phyloP scores from a whole-genome alignment of 768 basidiomycete genomes.

The Kwoniella dejecticola region DNA sequence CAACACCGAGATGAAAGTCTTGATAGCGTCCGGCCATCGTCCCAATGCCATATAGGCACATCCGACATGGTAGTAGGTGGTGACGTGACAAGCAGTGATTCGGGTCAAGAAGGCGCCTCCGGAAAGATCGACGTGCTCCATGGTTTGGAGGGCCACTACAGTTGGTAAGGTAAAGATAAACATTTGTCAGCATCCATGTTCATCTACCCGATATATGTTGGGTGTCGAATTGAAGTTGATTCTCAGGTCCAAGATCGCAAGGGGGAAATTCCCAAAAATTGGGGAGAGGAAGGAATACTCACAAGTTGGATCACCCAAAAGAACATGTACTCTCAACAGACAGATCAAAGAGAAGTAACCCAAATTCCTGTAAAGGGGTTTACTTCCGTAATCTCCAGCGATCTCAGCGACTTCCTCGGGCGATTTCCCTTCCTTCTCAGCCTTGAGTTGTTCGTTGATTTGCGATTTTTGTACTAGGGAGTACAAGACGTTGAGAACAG shows the following conservation, averaged over 20 bases:
- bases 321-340: slow-evolving; percentile 88
- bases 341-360: slow-evolving; percentile 97
- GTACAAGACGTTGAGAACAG: slow-evolving; percentile 96
- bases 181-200: too few relatives aligned
- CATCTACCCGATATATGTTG: too few relatives aligned
- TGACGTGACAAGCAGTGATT: slow-evolving; percentile 93
- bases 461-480: slow-evolving; percentile 96
- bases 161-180: background rate
- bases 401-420: slow-evolving; percentile 84
- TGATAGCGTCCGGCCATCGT: slow-evolving; percentile 92
- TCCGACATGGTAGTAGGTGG: slow-evolving; percentile 62
- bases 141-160: slow-evolving; percentile 87
- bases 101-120: slow-evolving; percentile 91
- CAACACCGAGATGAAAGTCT: slow-evolving; percentile 85
- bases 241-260: too few relatives aligned
- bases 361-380: slow-evolving; percentile 87
- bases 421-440: slow-evolving; percentile 75
- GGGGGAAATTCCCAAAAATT: too few relatives aligned
- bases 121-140: slow-evolving; percentile 90
- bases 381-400: slow-evolving; percentile 86
- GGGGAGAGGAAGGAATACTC: slow-evolving; percentile 16
- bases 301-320: slow-evolving; percentile 74
- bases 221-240: too few relatives aligned
- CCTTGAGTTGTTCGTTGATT: slow-evolving; percentile 88
- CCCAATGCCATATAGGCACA: slow-evolving; percentile 96